Base-by-base conservation (phyloP, 1,139 yeast genomes). In the Nakaseomyces sp. region DNA sequence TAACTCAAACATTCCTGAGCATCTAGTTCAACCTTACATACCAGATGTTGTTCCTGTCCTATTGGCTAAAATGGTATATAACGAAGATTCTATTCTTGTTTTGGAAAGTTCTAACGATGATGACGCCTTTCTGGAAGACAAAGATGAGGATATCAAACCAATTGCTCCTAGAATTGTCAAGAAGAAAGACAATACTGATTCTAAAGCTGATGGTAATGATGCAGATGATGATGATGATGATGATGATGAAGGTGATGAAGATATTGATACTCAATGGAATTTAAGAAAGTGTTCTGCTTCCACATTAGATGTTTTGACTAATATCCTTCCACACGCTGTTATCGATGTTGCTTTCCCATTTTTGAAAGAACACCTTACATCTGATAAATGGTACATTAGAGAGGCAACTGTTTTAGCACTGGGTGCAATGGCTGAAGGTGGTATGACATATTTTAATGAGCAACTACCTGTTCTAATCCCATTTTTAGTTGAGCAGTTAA, bases 391-490 rank as follows among this genome's bases (percentile, higher is more conserved):
- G 98, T 85, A 85, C 33, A 77, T 83, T 12, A 75, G 96, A 49
- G 98, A 91, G 62, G 95, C 96, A 1, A 81, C 96, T 1, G 89
- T 91, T 31, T 71, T 91, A 43, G 96, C 97, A 1, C 76, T 91
- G 61, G 98, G 98, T 47, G 98, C 98, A 25, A 81, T 89, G 56
- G 85, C 95, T 32, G 88, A 82, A 54, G 94, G 96, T 53, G 88
- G 95, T 55, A 71, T 81, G 44, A 85, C 81, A 45, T 73, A 77
- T 44, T 79, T 89, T 15, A 67, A 79, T 18, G 79, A 77, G 37
- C 84, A 84, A 55, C 68, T 91, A 40, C 95, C 96, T 1, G 76
- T 79, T 13, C 70, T 91, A 44, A 80, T 91, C 28, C 96, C 95
- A 33, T 89, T 81, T 58, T 71, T 91, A 50, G 89, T 88, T 24